A percentile compares a stretch with the other conserved stretches of the same genome.
Evolutionary conservation across 495 filamentous ascomycete genomes (phyloP).

Genomic region (Annulohypoxylon stygium): DNA sequence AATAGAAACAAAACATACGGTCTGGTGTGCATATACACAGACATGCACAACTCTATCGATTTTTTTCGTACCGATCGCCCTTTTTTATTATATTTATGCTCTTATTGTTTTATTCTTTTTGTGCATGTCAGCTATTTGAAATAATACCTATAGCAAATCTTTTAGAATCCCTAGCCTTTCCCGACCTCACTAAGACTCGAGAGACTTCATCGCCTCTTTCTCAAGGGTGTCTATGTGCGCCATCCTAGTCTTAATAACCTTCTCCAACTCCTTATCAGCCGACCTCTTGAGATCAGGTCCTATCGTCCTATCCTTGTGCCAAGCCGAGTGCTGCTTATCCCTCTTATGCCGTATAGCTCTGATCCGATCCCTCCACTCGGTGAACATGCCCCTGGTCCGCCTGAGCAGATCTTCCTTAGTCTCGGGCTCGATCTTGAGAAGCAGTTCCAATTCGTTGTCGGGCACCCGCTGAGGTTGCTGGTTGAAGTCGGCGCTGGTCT

Average conservation of each 20-base stretch:
- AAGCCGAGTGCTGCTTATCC: constrained; percentile 73
- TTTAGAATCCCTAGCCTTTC: not conserved
- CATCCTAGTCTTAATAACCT: constrained; percentile 76
- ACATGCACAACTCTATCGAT: constrained; percentile 11
- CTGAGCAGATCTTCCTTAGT: constrained; percentile 72
- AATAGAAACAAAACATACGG: constrained; percentile 17
- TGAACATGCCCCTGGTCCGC: constrained; percentile 67
- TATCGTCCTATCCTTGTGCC: constrained; percentile 70
- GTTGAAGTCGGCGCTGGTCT: constrained; percentile 71
- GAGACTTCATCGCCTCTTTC: constrained; percentile 70
- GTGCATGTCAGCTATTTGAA: not conserved
- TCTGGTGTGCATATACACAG: constrained; percentile 40
- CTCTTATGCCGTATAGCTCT: constrained; percentile 66
- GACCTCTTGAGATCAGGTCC: constrained; percentile 75
- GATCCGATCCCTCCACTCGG: constrained; percentile 72
- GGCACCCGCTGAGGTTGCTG: constrained; percentile 79
- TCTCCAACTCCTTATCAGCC: constrained; percentile 77
- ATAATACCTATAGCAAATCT: not conserved
- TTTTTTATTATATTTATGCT: not conserved
- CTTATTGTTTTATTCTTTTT: not conserved
- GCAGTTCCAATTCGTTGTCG: constrained; percentile 76
- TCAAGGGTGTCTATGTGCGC: constrained; percentile 76
- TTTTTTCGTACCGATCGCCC: not conserved
- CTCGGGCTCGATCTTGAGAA: constrained; percentile 74
- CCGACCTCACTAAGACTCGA: constrained; percentile 35